Evolutionary conservation across 2,329 filamentous ascomycete species (phyloP), one percentile per base, ranked within the genome.

Genomic region (Xylaria sp.): DNA sequence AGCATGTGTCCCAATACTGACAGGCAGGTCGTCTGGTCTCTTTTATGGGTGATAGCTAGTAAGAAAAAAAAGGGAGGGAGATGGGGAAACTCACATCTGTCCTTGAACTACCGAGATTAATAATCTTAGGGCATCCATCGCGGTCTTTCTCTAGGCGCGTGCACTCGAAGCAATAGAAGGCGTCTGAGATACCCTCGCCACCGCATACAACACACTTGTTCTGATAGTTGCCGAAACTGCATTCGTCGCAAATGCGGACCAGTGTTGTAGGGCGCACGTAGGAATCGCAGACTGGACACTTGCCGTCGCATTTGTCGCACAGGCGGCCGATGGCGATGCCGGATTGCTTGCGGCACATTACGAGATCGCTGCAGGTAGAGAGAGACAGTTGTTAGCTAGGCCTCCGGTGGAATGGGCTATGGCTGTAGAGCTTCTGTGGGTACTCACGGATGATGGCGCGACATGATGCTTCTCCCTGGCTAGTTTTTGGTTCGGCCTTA

Each of bases 171-270:
- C 96, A 99, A 85, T 99, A 99, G 82, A 98, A 98, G 58, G 96
- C 96, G 80, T 99, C 96, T 39, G 92, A 96, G 80, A 99, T 99
- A 34, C 96, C 96, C 83, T 98, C 96, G 75, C 96, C 96, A 80
- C 96, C 96, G 82, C 96, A 99, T 51, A 99, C 96, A 74, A 99
- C 94, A 80, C 96, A 99, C 82, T 99, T 99, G 85, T 99, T 99
- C 84, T 98, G 96, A 85, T 98, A 99, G 87, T 99, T 99, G 79
- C 96, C 96, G 81, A 99, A 99, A 80, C 93, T 94, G 86, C 96
- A 99, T 84, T 99, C 96, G 85, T 99, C 96, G 86, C 96, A 99
- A 84, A 99, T 98, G 78, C 95, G 93, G 69, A 97, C 96, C 65
- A 98, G 91, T 8, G 96, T 98, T 32, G 96, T 99, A 12, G 96